These are phyloP conservation scores for Macrophomina phaseolina DNA, from an alignment of 2,329 filamentous ascomycete genomes.

Conservation along the genomic window DNA sequence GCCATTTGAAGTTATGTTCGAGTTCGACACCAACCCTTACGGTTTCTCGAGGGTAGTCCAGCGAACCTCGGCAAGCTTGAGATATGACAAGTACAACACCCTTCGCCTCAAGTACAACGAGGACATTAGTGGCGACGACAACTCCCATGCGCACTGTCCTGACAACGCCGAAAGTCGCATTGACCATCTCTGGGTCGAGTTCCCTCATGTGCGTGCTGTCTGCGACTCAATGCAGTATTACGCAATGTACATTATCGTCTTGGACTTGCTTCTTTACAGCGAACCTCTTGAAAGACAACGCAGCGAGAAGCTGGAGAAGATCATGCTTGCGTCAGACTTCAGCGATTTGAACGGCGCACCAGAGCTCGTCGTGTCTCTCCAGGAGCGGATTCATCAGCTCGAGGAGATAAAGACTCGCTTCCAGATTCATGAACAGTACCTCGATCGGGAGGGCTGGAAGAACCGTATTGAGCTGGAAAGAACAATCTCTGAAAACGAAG, in stretches of 20 bases:
- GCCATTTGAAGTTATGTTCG: constrained; percentile 97
- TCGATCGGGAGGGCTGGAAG: constrained; percentile 90
- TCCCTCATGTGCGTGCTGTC: constrained; percentile 89
- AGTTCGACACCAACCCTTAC: constrained; percentile 90
- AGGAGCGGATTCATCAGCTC: constrained; percentile 89
- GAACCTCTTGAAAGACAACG: constrained; percentile 98
- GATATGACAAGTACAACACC: constrained; percentile 98
- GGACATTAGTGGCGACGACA: constrained; percentile 74
- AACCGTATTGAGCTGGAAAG: constrained; percentile 88
- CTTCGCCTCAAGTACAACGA: constrained; percentile 97
- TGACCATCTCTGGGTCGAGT: constrained; percentile 96
- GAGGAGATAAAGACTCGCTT: constrained; percentile 97
- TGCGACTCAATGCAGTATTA: constrained; percentile 99
- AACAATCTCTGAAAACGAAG: constrained; percentile 86
- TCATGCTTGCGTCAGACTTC: constrained; percentile 98
- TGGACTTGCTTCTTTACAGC: constrained; percentile 94
- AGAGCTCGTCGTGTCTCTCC: constrained; percentile 87
- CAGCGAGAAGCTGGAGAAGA: constrained; percentile 93
- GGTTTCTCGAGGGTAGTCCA: constrained; percentile 98
- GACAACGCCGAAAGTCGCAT: constrained; percentile 77
- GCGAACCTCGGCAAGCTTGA: constrained; percentile 90
- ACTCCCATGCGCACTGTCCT: constrained; percentile 45
- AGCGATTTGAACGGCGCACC: constrained; percentile 94
- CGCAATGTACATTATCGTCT: constrained; percentile 95
- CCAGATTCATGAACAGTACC: constrained; percentile 84